Conservation (phyloP, 345 rosid genomes). For the Pelargonium nanum region DNA sequence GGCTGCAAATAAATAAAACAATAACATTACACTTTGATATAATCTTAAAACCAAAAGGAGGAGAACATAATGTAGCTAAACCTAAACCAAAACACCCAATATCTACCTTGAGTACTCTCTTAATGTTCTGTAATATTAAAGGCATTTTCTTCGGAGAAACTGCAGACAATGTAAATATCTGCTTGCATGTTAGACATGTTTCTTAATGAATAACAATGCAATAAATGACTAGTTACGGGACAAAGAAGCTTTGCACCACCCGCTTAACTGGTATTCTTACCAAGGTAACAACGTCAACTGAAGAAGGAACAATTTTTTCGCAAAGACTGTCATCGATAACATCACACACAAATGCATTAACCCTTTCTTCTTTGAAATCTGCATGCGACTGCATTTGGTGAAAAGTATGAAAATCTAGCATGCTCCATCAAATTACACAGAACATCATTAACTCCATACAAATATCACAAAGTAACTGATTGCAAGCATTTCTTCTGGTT, state of each 20-base stretch:
- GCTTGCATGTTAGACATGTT: conserved; percentile 2
- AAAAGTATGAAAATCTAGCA: background rate
- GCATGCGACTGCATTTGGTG: conserved; percentile 30
- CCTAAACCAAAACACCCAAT: background rate
- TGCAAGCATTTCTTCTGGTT: too few species aligned
- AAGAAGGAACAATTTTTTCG: conserved; percentile 31
- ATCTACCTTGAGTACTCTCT: conserved; percentile 36
- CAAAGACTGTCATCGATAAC: conserved; percentile 25
- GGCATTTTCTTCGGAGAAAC: conserved; percentile 51
- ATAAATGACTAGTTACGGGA: too few species aligned
- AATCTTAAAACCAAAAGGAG: background rate
- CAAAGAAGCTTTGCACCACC: too few species aligned
- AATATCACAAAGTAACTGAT: too few species aligned
- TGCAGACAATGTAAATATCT: conserved; percentile 53
- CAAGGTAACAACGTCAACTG: conserved; percentile 46
- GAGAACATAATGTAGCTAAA: too few species aligned
- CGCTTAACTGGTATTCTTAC: too few species aligned
- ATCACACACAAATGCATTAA: conserved; percentile 40
- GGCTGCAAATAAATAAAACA: conserved; percentile 23
- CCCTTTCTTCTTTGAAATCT: conserved; percentile 21
- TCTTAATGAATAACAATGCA: too few species aligned
- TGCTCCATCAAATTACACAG: background rate
- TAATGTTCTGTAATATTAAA: conserved; percentile 27
- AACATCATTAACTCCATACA: background rate
- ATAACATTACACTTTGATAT: too few species aligned